Conservation (phyloP, 2,329 filamentous ascomycete species). For the Aspergillus calidoustus region DNA sequence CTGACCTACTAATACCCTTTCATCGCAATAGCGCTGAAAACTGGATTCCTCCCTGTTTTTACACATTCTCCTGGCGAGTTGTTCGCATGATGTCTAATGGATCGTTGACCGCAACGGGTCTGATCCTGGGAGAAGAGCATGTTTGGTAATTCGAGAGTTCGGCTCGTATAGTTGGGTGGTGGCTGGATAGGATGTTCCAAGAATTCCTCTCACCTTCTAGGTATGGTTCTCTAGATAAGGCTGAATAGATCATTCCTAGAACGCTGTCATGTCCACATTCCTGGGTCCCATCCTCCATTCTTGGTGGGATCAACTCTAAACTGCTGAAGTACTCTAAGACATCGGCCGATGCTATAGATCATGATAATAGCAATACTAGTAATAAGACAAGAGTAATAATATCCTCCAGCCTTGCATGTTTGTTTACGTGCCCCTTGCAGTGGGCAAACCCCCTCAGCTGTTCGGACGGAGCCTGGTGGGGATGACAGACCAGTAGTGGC, state of each 20-base stretch:
- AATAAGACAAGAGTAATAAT: neutral
- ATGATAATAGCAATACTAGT: neutral
- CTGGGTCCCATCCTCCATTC: slow-evolving; percentile 1
- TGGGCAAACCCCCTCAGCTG: neutral
- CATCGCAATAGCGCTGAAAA: slow-evolving; percentile 28
- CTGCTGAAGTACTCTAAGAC: neutral
- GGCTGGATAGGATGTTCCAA: neutral
- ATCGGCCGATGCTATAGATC: neutral
- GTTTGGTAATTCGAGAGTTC: slow-evolving; percentile 6
- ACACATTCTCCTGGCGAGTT: slow-evolving; percentile 7
- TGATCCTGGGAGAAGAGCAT: neutral
- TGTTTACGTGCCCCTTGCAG: slow-evolving; percentile 14
- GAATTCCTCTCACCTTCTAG: neutral
- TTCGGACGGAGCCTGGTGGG: neutral
- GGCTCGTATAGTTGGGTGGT: slow-evolving; percentile 8
- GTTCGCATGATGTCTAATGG: slow-evolving; percentile 8
- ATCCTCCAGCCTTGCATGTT: slow-evolving; percentile 9
- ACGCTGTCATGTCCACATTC: neutral
- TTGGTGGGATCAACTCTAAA: neutral
- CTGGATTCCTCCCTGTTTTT: slow-evolving; percentile 13
- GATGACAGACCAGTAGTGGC: neutral
- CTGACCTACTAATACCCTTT: slow-evolving; percentile 34
- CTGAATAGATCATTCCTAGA: neutral
- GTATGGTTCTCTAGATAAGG: slow-evolving; percentile 2
- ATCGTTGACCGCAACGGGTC: neutral